Conservation (phyloP, 371 early-diverging fungal species). For the Nosema granulosis region DNA sequence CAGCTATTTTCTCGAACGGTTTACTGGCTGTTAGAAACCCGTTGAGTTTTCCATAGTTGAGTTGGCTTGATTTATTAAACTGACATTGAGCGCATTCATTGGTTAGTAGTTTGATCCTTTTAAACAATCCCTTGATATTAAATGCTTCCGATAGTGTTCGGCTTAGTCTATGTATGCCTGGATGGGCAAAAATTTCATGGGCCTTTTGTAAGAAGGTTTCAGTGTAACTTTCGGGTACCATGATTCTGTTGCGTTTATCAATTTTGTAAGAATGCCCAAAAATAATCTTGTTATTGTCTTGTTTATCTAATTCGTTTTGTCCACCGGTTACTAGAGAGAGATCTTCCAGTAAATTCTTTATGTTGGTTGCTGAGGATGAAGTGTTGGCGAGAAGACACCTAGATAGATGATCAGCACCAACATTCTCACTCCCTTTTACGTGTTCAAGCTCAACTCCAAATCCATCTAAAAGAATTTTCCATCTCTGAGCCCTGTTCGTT, state of each 20-base stretch:
- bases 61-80: background rate
- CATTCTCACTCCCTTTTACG: slow-evolving; percentile 28
- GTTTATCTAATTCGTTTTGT: background rate
- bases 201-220: background rate
- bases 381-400: background rate
- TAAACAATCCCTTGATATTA: background rate
- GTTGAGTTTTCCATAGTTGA: background rate
- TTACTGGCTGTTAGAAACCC: background rate
- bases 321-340: background rate
- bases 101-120: background rate
- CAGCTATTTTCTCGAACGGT: slow-evolving; percentile 6
- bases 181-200: background rate
- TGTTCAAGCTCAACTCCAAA: slow-evolving; percentile 9
- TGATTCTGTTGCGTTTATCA: background rate
- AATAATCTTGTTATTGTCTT: background rate
- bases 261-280: background rate
- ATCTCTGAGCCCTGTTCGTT: slow-evolving; percentile 15
- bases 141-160: background rate
- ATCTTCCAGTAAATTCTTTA: background rate
- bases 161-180: background rate
- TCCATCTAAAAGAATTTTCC: slow-evolving; percentile 25
- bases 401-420: slow-evolving; percentile 32
- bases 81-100: background rate
- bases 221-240: background rate
- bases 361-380: background rate